These are phyloP conservation scores for Xylariaceae sp. DNA, from an alignment of 2,329 filamentous ascomycete genomes.

Conservation along the genomic window DNA sequence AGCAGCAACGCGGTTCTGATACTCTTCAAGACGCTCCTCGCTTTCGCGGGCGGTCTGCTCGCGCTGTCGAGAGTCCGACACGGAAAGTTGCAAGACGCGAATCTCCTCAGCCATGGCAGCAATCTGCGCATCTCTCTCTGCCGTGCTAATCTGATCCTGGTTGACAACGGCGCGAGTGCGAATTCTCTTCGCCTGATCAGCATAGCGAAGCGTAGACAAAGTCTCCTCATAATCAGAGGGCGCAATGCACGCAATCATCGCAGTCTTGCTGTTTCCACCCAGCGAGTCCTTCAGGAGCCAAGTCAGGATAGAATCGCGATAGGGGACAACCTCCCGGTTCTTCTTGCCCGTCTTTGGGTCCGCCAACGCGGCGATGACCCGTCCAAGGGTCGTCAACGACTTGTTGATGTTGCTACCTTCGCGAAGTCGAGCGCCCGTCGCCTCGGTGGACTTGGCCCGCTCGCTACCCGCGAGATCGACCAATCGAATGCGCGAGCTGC, in stretches of 20 bases:
- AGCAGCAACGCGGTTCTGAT: slow-evolving; percentile 80
- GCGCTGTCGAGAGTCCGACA: slow-evolving; percentile 57
- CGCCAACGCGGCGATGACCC: slow-evolving; percentile 88
- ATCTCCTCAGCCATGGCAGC: slow-evolving; percentile 94
- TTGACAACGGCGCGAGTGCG: slow-evolving; percentile 92
- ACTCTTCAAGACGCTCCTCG: slow-evolving; percentile 85
- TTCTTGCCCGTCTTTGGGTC: slow-evolving; percentile 58
- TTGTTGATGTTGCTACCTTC: slow-evolving; percentile 99
- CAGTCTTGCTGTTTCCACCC: slow-evolving; percentile 95
- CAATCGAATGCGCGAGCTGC: slow-evolving; percentile 85
- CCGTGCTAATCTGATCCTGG: slow-evolving; percentile 86
- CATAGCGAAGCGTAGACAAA: slow-evolving; percentile 89
- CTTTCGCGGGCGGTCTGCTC: slow-evolving; percentile 70
- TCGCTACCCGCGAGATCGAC: slow-evolving; percentile 95
- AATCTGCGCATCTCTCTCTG: slow-evolving; percentile 92
- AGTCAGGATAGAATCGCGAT: slow-evolving; percentile 77
- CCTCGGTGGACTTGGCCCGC: slow-evolving; percentile 90
- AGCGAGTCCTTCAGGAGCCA: slow-evolving; percentile 94
- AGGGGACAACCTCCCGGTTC: slow-evolving; percentile 64
- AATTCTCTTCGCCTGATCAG: slow-evolving; percentile 96
- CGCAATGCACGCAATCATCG: slow-evolving; percentile 97
- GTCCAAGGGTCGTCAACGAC: slow-evolving; percentile 88
- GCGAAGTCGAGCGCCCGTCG: slow-evolving; percentile 81
- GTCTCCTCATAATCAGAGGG: slow-evolving; percentile 97
- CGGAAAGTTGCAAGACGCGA: slow-evolving; percentile 71